A percentile compares a stretch with the other conserved stretches of the same genome.
These are phyloP conservation scores for Daldinia concentrica DNA, from an alignment of 495 filamentous ascomycete genomes.

Conservation along the genomic window DNA sequence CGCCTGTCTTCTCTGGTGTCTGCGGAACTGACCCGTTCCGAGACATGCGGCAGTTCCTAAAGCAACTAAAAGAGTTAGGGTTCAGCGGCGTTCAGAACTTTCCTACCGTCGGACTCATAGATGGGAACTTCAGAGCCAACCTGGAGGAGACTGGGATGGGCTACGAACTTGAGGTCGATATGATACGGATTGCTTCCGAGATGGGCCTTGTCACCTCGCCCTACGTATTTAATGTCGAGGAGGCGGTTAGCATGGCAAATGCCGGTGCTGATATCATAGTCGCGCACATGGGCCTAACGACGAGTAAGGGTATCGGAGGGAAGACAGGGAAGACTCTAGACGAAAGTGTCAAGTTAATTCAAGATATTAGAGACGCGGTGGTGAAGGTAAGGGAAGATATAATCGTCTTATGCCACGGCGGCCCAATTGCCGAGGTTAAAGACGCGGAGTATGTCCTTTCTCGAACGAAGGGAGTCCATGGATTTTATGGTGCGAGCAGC, in stretches of 20 bases:
- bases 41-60: conserved; percentile 64
- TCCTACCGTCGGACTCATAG: conserved; percentile 75
- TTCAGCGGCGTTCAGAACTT: conserved; percentile 78
- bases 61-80: conserved; percentile 65
- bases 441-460: conserved; percentile 71
- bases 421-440: conserved; percentile 68
- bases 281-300: conserved; percentile 74
- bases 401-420: conserved; percentile 75
- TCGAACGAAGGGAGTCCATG: conserved; percentile 68
- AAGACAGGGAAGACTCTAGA: conserved; percentile 68
- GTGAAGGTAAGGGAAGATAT: conserved; percentile 62
- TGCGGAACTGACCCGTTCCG: conserved; percentile 74
- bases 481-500: conserved; percentile 75
- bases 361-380: conserved; percentile 70
- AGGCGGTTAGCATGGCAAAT: conserved; percentile 66
- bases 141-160: conserved; percentile 78
- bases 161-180: conserved; percentile 69
- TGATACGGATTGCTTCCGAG: conserved; percentile 64
- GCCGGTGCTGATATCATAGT: conserved; percentile 75
- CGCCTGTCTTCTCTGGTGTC: conserved; percentile 72
- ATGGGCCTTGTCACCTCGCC: conserved; percentile 72
- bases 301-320: conserved; percentile 70
- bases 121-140: conserved; percentile 70
- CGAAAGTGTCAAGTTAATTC: conserved; percentile 65
- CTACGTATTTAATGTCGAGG: conserved; percentile 70